Percentiles rank a stretch among this genome's conserved stretches.
These are phyloP conservation scores for Podospora comata DNA, from an alignment of 495 filamentous ascomycete genomes.

Conservation along the genomic window DNA sequence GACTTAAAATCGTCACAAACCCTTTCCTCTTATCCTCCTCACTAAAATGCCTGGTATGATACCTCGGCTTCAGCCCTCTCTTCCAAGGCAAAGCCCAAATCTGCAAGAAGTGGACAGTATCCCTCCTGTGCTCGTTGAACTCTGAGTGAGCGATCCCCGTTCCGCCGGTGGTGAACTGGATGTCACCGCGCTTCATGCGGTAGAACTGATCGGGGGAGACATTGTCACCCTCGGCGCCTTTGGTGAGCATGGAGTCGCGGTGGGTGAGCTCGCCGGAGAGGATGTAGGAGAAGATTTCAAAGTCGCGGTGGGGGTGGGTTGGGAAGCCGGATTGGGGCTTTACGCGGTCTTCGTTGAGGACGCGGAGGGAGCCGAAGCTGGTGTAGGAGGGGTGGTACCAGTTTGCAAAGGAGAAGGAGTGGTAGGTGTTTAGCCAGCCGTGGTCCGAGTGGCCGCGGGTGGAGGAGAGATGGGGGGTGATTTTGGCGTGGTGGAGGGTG, in stretches of 20 bases:
- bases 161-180: slow-evolving; percentile 80
- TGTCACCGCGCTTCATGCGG: slow-evolving; percentile 70
- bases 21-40: slow-evolving; percentile 65
- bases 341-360: slow-evolving; percentile 82
- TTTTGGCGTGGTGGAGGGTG: slow-evolving; percentile 58
- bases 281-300: slow-evolving; percentile 83
- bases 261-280: slow-evolving; percentile 76
- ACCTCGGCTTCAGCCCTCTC: slow-evolving; percentile 62
- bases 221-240: slow-evolving; percentile 47
- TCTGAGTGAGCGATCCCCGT: slow-evolving; percentile 75
- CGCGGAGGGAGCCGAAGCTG: slow-evolving; percentile 67
- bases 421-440: slow-evolving; percentile 81
- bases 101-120: slow-evolving; percentile 74
- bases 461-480: slow-evolving; percentile 57
- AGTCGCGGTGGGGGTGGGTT: slow-evolving; percentile 75
- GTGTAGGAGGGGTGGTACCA: slow-evolving; percentile 65
- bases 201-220: slow-evolving; percentile 57
- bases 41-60: slow-evolving; percentile 64
- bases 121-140: slow-evolving; percentile 62
- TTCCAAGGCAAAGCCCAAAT: slow-evolving; percentile 77
- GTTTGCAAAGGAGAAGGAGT: slow-evolving; percentile 75
- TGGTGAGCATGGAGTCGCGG: slow-evolving; percentile 68
- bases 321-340: slow-evolving; percentile 65
- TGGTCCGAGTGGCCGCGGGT: slow-evolving; percentile 71
- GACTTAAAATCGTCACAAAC: slow-evolving; percentile 68